A percentile compares a stretch with the other conserved stretches of the same genome.
Evolutionary conservation across 2,329 filamentous ascomycete species (phyloP).

Genomic region (Albifimbria verrucaria): DNA sequence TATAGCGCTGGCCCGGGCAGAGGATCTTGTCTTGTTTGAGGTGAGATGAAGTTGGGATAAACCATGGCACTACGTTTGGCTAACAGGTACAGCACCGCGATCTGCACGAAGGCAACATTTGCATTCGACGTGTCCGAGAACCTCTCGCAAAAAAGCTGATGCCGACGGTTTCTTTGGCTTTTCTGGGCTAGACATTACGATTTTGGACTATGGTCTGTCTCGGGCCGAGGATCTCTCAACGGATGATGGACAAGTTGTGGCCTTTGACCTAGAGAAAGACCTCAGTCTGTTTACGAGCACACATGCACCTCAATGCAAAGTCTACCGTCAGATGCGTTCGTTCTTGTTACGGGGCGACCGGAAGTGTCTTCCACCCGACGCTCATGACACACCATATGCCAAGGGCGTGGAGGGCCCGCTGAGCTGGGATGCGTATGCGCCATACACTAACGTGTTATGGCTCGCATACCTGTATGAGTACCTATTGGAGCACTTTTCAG

Average conservation of each 20-base stretch:
- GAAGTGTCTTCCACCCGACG: slow-evolving; percentile 43
- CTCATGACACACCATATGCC: slow-evolving; percentile 45
- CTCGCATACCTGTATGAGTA: slow-evolving; percentile 60
- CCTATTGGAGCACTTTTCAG: slow-evolving; percentile 43
- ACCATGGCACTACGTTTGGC: not conserved
- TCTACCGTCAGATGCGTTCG: slow-evolving; percentile 62
- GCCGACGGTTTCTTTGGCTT: slow-evolving; percentile 46
- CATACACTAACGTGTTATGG: slow-evolving; percentile 66
- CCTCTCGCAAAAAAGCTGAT: slow-evolving; percentile 26
- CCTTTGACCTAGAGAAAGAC: slow-evolving; percentile 59
- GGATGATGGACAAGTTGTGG: slow-evolving; percentile 38
- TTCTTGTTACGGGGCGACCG: slow-evolving; percentile 51
- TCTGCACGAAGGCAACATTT: slow-evolving; percentile 63
- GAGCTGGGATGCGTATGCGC: slow-evolving; percentile 51
- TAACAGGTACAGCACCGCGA: slow-evolving; percentile 52
- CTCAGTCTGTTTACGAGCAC: slow-evolving; percentile 58
- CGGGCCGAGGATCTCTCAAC: slow-evolving; percentile 45
- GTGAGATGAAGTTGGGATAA: slow-evolving; percentile 30
- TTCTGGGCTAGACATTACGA: slow-evolving; percentile 61
- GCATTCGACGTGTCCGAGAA: slow-evolving; percentile 44
- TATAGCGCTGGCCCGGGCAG: slow-evolving; percentile 57
- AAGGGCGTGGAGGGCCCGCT: slow-evolving; percentile 43
- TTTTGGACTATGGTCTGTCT: slow-evolving; percentile 64
- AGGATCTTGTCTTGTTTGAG: slow-evolving; percentile 58
- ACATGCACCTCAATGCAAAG: slow-evolving; percentile 56